Base-by-base conservation (phyloP, 371 early-diverging fungal species). In the Mucor racemosus region DNA sequence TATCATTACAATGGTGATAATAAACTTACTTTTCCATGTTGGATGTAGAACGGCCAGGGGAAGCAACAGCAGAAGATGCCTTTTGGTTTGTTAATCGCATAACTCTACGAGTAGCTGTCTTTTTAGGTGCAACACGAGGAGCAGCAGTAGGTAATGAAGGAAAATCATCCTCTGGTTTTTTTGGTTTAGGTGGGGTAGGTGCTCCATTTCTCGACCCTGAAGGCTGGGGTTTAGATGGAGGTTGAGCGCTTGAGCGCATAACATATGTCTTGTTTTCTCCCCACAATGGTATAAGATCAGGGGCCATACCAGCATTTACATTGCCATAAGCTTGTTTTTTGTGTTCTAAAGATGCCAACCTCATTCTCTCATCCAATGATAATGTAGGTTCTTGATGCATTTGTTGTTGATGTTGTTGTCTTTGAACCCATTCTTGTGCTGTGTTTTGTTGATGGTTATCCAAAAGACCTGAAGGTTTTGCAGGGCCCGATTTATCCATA, bases 191-290 rank as follows among this genome's bases (percentile, higher is more conserved):
- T 4, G 41, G 42, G 31, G 64, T 31, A 35, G 54, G n/a, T 33
- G 55, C 8, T 48, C 11, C 21, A 44, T 7, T 60, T 15, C 21
- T 34, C 5, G 46, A 21, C 10, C 59, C 41, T 26, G 56, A 36
- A n/a, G 58, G 17, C 19, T n/a, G 48, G n/a, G 63, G 55, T 42
- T 46, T 62, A 3, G 57, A 15, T 15, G 56, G 11, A 7, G 64
- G 17, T 40, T 66, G 46, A 11, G 36, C 36, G 39, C 64, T 60
- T 19, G 63, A 35, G 58, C 38, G 33, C 6, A 46, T 21, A 3
- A 67, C 67, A 59, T 66, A 77, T 1, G 26, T 56, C n/a, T 74
- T 71, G 40, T 76, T 75, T 58, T 77, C 80, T n/a, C 80, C 80
- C 77, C 77, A 80, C 6, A 77, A 60, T 0, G 75, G 69, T 17